phyloP scores from a whole-genome alignment of 129 eudicot species.

The Erigeron canadensis region DNA sequence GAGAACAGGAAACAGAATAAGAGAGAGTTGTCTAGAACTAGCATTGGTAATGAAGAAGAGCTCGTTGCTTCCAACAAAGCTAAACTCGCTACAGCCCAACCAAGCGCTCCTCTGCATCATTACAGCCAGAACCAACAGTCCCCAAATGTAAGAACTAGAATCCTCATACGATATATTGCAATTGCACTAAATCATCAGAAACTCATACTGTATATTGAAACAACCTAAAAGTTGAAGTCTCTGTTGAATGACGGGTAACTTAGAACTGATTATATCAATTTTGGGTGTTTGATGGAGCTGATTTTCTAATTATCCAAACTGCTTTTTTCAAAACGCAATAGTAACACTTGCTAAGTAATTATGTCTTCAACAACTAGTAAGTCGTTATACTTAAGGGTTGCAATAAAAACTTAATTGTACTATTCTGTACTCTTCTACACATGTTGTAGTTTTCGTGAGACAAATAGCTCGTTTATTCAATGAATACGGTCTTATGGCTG shows the following conservation, averaged over 20 bases:
- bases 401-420: neutral
- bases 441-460: neutral
- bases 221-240: neutral
- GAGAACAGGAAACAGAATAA: constrained; percentile 94
- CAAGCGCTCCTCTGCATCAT: constrained; percentile 37
- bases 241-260: neutral
- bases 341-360: neutral
- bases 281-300: neutral
- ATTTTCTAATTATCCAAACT: neutral
- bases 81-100: constrained; percentile 20
- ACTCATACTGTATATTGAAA: too few relatives aligned
- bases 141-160: constrained; percentile 62
- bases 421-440: neutral
- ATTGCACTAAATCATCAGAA: too few relatives aligned
- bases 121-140: constrained; percentile 53
- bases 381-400: neutral
- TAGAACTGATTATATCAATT: neutral
- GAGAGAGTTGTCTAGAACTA: constrained; percentile 85
- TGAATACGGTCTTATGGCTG: too few relatives aligned
- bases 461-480: too few relatives aligned
- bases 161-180: too few relatives aligned
- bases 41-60: constrained; percentile 96
- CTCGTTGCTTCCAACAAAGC: constrained; percentile 50
- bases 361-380: neutral
- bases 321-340: neutral